phyloP scores from a whole-genome alignment of 495 filamentous ascomycete genomes.

The Hypoxylon perforatum region DNA sequence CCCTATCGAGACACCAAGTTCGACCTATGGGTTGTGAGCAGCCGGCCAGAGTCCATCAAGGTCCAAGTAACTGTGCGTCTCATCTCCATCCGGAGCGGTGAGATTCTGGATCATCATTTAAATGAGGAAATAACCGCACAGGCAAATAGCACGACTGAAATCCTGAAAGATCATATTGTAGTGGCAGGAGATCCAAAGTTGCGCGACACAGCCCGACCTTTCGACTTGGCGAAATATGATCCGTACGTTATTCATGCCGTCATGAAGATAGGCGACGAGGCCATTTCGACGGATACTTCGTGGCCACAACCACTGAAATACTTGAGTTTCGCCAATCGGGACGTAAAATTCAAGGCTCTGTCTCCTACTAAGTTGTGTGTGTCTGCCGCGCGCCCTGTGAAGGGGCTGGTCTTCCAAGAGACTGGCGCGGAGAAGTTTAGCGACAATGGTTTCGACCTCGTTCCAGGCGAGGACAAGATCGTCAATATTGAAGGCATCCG shows the following conservation, averaged over 20 bases:
- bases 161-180: conserved; percentile 53
- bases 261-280: conserved; percentile 54
- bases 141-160: conserved; percentile 75
- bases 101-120: conserved; percentile 58
- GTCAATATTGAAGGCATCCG: conserved; percentile 39
- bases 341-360: conserved; percentile 40
- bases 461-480: conserved; percentile 52
- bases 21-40: conserved; percentile 78
- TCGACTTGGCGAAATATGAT: conserved; percentile 51
- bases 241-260: conserved; percentile 63
- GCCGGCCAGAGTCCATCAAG: conserved; percentile 50
- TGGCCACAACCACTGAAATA: conserved; percentile 91
- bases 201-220: conserved; percentile 33
- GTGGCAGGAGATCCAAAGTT: conserved; percentile 2
- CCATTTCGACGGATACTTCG: conserved; percentile 71
- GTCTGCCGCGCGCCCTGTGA: conserved; percentile 55
- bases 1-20: conserved; percentile 61
- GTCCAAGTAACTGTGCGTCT: conserved; percentile 69
- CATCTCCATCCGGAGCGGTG: conserved; percentile 72
- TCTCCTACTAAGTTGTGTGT: conserved; percentile 39
- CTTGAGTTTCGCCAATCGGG: conserved; percentile 65
- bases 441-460: conserved; percentile 61
- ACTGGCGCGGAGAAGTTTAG: conserved; percentile 51
- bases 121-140: conserved; percentile 60
- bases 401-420: conserved; percentile 61